phyloP scores from a whole-genome alignment of 148 eudicot genomes.

The Cornus florida region DNA sequence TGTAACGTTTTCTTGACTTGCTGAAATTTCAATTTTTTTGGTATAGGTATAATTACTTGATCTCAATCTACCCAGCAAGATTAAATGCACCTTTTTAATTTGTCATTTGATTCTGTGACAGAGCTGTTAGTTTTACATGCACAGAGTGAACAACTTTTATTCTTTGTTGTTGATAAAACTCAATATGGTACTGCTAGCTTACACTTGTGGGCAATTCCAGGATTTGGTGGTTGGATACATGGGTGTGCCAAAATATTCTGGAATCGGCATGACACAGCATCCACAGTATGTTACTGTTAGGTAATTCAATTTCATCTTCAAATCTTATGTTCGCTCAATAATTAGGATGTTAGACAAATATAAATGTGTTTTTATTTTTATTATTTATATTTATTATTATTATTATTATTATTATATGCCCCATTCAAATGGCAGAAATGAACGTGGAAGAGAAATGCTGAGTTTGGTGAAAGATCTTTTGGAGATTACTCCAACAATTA shows the following conservation, averaged over 20 bases:
- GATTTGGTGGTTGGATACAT: conserved; percentile 98
- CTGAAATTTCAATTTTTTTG: too few relatives aligned
- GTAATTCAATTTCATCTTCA: conserved; percentile 26
- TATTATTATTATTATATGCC: not conserved
- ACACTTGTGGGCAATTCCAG: conserved; percentile 29
- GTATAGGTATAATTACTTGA: too few relatives aligned
- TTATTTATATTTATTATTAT: too few relatives aligned
- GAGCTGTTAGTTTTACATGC: too few relatives aligned
- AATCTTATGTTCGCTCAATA: not conserved
- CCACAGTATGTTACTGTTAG: conserved; percentile 96
- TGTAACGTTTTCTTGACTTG: too few relatives aligned
- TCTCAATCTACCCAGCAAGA: too few relatives aligned
- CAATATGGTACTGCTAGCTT: not conserved
- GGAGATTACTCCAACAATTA: conserved; percentile 83
- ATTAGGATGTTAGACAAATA: not conserved
- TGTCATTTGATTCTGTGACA: too few relatives aligned
- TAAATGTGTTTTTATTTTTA: not conserved
- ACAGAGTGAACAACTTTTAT: not conserved
- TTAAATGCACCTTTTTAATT: too few relatives aligned
- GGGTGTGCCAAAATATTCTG: conserved; percentile 97
- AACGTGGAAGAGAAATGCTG: conserved; percentile 94
- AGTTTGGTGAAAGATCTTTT: conserved; percentile 74
- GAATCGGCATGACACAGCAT: conserved; percentile 93
- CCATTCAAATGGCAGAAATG: conserved; percentile 55
- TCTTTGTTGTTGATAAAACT: not conserved